Base-by-base conservation (phyloP, 148 eudicot species). In the Camellia granthamiana region DNA sequence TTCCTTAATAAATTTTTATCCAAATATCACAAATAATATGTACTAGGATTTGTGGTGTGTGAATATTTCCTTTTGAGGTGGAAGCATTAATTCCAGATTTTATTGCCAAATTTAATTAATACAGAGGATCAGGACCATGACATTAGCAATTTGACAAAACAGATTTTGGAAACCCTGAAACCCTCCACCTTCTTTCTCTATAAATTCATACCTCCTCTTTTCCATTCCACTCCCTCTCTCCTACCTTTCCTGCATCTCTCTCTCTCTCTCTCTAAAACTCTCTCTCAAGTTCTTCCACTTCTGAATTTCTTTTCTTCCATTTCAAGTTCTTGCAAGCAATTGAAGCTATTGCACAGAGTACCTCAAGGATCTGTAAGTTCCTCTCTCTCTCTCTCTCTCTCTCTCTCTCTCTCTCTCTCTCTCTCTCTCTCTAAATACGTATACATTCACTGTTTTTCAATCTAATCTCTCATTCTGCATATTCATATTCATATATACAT, bases 91-190 rank as follows among this genome's bases (percentile, higher is more conserved):
- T 54, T 30, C 59, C 63, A 23, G 77, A 74, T 54, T 74, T 72
- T 54, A 9, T n/a, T 11, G 42, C 42, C 19, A 44, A n/a, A 49
- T 55, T 43, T 16, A 74, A 30, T 74, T 54, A 55, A 30, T 55
- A 12, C 63, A 54, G 75, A 42, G 69, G 69, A 54, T 51, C 77
- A 44, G n/a, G 80, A 83, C 68, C 79, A 63, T n/a, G 70, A 47
- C 43, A 42, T 49, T 51, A 49, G 14, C 82, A 41, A 86, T 86
- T 52, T 13, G 15, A 6, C 70, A 23, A 23, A 23, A 19, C 3
- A 30, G 38, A 1, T 30, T 7, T 38, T 15, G 18, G 18, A n/a
- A 44, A n/a, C 52, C 58, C 56, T 18, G 42, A 44, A 72, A 21
- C 66, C 30, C 58, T 51, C 38, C 74, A 7, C 72, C 51, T 13